A percentile compares a stretch with the other conserved stretches of the same genome.
These are phyloP conservation scores for Mycena indigotica DNA, from an alignment of 768 basidiomycete species.

Conservation along the genomic window DNA sequence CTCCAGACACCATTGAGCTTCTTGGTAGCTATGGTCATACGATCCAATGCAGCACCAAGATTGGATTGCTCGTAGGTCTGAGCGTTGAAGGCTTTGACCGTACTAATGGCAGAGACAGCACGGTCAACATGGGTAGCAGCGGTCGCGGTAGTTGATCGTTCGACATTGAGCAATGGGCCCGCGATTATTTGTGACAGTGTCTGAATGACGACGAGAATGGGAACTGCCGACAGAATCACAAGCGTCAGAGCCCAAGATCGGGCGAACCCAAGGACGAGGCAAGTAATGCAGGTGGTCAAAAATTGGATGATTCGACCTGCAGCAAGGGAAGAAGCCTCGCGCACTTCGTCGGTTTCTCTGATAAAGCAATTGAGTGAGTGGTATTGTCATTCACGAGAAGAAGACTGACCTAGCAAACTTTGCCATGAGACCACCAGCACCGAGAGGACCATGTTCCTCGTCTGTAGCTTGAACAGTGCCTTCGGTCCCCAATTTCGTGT, in stretches of 20 bases:
- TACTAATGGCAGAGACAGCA: slow-evolving; percentile 62
- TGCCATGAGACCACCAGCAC: slow-evolving; percentile 78
- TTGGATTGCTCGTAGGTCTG: slow-evolving; percentile 48
- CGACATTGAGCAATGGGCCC: slow-evolving; percentile 52
- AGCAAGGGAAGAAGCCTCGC: slow-evolving; percentile 68
- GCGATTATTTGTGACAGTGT: slow-evolving; percentile 60
- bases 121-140: slow-evolving; percentile 69
- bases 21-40: slow-evolving; percentile 43
- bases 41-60: slow-evolving; percentile 43
- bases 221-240: slow-evolving; percentile 74
- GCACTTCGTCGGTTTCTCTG: slow-evolving; percentile 82
- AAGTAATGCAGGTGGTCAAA: slow-evolving; percentile 61
- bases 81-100: slow-evolving; percentile 80
- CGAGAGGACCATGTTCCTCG: slow-evolving; percentile 47
- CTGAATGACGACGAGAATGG: slow-evolving; percentile 63
- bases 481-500: slow-evolving; percentile 61
- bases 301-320: slow-evolving; percentile 66
- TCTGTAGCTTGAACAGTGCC: slow-evolving; percentile 41
- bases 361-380: neutral
- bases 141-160: slow-evolving; percentile 55
- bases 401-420: slow-evolving; percentile 64
- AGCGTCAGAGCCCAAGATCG: slow-evolving; percentile 69
- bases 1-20: slow-evolving; percentile 63
- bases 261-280: slow-evolving; percentile 64
- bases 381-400: neutral